Percentiles rank a stretch among this genome's conserved stretches.
These are phyloP conservation scores for Mycena venus DNA, from an alignment of 768 basidiomycete genomes.

Conservation along the genomic window DNA sequence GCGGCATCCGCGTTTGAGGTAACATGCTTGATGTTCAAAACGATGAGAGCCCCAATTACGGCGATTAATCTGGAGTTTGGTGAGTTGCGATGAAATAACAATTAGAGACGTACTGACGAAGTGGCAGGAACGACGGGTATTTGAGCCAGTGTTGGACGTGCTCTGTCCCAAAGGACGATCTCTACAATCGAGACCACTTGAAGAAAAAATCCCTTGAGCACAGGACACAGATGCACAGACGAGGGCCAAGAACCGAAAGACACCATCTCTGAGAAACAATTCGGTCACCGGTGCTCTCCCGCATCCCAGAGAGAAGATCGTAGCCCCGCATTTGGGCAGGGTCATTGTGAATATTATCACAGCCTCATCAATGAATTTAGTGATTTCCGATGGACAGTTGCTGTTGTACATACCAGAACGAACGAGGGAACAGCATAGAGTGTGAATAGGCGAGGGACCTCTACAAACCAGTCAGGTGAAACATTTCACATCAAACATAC, in stretches of 20 bases:
- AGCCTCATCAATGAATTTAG: background rate
- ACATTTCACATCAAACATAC: background rate
- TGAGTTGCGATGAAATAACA: background rate
- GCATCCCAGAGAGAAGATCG: background rate
- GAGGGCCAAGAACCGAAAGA: constrained; percentile 21
- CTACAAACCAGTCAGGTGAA: background rate
- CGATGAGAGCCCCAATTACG: constrained; percentile 5
- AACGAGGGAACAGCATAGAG: constrained; percentile 14
- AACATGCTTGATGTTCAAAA: constrained; percentile 6
- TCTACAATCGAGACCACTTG: constrained; percentile 5
- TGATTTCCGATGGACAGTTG: background rate
- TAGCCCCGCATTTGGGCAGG: constrained; percentile 9
- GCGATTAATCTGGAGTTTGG: constrained; percentile 5
- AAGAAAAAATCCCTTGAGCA: background rate
- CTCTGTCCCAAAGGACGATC: constrained; percentile 15
- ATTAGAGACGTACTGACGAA: background rate
- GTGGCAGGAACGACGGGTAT: constrained; percentile 15
- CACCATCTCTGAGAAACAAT: constrained; percentile 17
- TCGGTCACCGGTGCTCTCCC: constrained; percentile 4
- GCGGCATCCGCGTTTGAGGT: background rate
- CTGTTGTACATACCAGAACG: background rate
- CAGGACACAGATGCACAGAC: background rate
- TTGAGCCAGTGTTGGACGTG: constrained; percentile 16
- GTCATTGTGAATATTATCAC: constrained; percentile 21
- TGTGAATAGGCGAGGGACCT: constrained; percentile 19